Percentiles rank a stretch among this genome's conserved stretches.
These are phyloP conservation scores for Protomyces pachydermus DNA, from an alignment of 1,139 yeast genomes.

Conservation along the genomic window DNA sequence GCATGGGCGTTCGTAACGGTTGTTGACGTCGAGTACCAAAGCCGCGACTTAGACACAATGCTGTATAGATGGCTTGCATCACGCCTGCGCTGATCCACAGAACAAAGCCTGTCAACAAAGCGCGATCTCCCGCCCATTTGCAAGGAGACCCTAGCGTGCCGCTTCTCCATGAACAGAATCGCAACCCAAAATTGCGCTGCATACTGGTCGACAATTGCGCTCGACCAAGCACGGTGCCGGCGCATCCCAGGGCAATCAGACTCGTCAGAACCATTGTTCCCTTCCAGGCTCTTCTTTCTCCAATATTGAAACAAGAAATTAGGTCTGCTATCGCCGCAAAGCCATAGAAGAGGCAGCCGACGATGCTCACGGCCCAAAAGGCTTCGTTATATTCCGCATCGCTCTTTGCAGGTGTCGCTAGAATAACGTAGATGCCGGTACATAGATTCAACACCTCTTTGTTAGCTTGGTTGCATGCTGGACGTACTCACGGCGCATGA, in stretches of 20 bases:
- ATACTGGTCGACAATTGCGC: background rate
- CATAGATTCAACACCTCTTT: background rate
- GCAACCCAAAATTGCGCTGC: background rate
- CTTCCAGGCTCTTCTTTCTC: background rate
- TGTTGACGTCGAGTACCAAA: background rate
- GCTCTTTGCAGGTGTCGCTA: background rate
- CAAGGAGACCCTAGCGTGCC: background rate
- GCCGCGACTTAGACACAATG: background rate
- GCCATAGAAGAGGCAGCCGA: background rate
- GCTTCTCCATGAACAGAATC: background rate
- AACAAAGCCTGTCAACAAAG: background rate
- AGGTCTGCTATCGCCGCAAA: background rate
- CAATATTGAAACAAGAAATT: too few species aligned
- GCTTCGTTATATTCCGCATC: background rate
- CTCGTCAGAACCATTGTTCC: background rate
- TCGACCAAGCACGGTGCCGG: background rate
- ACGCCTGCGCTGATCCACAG: conserved; percentile 9
- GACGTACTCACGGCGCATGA: background rate
- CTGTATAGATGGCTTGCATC: conserved; percentile 4
- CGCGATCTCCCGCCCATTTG: background rate
- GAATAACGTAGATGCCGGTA: background rate
- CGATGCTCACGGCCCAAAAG: background rate
- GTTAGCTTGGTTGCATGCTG: background rate
- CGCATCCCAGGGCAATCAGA: background rate
- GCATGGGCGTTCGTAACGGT: background rate